Conservation (phyloP, 2,329 filamentous ascomycete genomes). For the Pseudogymnoascus sp. region DNA sequence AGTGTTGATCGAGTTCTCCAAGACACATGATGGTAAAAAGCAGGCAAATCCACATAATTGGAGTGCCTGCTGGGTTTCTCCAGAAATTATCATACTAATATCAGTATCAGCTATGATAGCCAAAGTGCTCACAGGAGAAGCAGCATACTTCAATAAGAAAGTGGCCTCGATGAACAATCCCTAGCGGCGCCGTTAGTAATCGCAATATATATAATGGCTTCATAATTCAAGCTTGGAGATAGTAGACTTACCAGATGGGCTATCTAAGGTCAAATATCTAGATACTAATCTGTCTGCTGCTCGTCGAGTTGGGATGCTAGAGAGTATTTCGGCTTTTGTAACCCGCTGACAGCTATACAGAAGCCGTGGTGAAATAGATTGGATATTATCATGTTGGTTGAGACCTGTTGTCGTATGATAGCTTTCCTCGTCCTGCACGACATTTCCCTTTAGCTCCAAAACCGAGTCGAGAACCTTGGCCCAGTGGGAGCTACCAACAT, state of each 20-base stretch:
- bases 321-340: constrained; percentile 26
- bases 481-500: constrained; percentile 29
- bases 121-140: constrained; percentile 11
- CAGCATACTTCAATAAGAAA: constrained; percentile 25
- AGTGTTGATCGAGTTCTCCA: constrained; percentile 13
- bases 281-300: constrained; percentile 25
- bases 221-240: constrained; percentile 16
- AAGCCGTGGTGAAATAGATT: constrained; percentile 22
- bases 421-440: neutral
- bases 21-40: constrained; percentile 23
- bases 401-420: constrained; percentile 13
- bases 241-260: constrained; percentile 22
- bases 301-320: constrained; percentile 24
- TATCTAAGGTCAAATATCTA: constrained; percentile 24
- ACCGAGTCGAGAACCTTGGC: constrained; percentile 27
- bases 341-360: constrained; percentile 23
- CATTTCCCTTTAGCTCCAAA: constrained; percentile 21
- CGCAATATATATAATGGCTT: constrained; percentile 18
- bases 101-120: constrained; percentile 17
- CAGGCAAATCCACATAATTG: constrained; percentile 23
- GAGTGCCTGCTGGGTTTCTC: constrained; percentile 20
- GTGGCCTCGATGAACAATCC: constrained; percentile 24
- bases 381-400: constrained; percentile 19
- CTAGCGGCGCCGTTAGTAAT: constrained; percentile 19
- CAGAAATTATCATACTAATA: constrained; percentile 28